phyloP scores from a whole-genome alignment of 2,329 filamentous ascomycete genomes.

The Diaporthe sp. region DNA sequence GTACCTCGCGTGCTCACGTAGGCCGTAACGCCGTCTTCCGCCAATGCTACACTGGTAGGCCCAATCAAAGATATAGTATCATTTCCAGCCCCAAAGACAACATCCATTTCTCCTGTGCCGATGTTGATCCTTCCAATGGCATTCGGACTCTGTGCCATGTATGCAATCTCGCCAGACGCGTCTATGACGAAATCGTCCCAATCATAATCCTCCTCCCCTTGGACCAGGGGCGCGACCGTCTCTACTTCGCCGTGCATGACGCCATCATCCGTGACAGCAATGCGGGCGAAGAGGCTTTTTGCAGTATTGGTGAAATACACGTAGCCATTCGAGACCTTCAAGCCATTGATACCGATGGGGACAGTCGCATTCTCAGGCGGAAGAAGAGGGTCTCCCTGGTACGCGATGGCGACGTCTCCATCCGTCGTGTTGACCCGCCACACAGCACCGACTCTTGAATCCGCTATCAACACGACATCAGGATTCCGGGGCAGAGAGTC shows the following conservation, averaged over 20 bases:
- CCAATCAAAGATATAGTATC: conserved; percentile 9
- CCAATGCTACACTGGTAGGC: conserved; percentile 26
- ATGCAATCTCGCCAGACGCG: conserved; percentile 24
- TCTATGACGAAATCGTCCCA: conserved; percentile 32
- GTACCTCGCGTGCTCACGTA: conserved; percentile 27
- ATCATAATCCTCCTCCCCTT: background rate
- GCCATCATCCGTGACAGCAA: conserved; percentile 35
- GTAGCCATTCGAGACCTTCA: conserved; percentile 36
- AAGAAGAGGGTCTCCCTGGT: conserved; percentile 20
- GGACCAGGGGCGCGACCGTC: conserved; percentile 6
- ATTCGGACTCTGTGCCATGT: conserved; percentile 27
- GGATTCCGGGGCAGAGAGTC: conserved; percentile 33
- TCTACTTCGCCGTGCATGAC: conserved; percentile 19
- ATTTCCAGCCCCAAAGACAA: conserved; percentile 1
- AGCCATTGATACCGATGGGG: conserved; percentile 37
- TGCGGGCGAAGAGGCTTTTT: conserved; percentile 28
- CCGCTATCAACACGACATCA: conserved; percentile 31
- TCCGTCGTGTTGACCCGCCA: conserved; percentile 36
- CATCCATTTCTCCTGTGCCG: conserved; percentile 22
- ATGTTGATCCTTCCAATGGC: conserved; percentile 2
- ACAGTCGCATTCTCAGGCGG: conserved; percentile 22
- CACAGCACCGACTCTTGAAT: conserved; percentile 34
- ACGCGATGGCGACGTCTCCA: conserved; percentile 28
- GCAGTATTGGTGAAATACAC: conserved; percentile 39
- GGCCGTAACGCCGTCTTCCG: conserved; percentile 10